phyloP scores from a whole-genome alignment of 2,329 filamentous ascomycete species.

The Biscogniauxia marginata region DNA sequence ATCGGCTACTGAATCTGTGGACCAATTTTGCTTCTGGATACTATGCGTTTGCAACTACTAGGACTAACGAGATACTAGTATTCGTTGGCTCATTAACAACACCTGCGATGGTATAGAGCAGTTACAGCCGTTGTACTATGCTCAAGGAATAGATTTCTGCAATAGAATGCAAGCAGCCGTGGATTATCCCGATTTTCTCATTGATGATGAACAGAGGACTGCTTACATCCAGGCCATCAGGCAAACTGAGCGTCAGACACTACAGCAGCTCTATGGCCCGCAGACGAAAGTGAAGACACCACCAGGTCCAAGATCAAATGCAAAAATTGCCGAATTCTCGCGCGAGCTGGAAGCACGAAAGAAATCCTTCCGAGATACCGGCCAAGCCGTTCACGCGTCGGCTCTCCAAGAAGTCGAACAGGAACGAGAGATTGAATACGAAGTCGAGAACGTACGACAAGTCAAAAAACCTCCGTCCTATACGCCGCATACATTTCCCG shows the following conservation, averaged over 20 bases:
- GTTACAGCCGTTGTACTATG: constrained; percentile 55
- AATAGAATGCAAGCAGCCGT: constrained; percentile 49
- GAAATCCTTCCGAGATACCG: constrained; percentile 33
- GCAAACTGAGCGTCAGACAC: constrained; percentile 54
- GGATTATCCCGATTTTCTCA: constrained; percentile 42
- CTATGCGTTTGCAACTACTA: background rate
- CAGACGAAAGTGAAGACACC: constrained; percentile 14
- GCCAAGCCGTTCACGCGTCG: constrained; percentile 45
- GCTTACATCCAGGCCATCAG: constrained; percentile 45
- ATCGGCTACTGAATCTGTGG: no score
- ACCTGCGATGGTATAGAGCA: constrained; percentile 61
- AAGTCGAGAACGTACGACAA: constrained; percentile 57
- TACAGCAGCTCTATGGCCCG: constrained; percentile 57
- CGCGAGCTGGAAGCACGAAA: constrained; percentile 34
- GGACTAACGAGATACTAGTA: constrained; percentile 14
- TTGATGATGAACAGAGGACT: constrained; percentile 31
- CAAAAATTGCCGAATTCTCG: constrained; percentile 24
- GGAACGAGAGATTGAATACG: constrained; percentile 58
- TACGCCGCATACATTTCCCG: constrained; percentile 39
- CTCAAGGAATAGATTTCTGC: constrained; percentile 61
- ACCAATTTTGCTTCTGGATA: background rate
- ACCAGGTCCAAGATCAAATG: constrained; percentile 23
- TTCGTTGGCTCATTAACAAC: constrained; percentile 62
- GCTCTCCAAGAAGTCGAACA: constrained; percentile 60
- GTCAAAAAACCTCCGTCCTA: constrained; percentile 46